A percentile compares a stretch with the other conserved stretches of the same genome.
Conservation (phyloP, 768 basidiomycete species). For the Kondoa subrosea region DNA sequence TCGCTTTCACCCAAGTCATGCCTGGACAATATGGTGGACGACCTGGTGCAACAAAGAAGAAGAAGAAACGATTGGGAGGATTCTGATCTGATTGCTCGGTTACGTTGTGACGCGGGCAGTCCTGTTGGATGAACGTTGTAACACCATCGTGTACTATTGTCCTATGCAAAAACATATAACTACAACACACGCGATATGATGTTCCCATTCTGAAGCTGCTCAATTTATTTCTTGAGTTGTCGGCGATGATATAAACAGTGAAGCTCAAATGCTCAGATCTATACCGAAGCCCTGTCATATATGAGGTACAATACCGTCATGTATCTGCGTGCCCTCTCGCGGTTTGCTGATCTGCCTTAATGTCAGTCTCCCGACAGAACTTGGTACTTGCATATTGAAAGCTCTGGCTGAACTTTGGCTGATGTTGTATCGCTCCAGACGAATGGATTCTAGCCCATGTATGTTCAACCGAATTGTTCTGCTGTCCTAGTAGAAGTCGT, state of each 20-base stretch:
- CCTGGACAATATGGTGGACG: constrained; percentile 24
- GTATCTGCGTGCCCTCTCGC: too few species aligned
- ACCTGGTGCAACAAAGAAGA: constrained; percentile 13
- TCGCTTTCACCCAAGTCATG: constrained; percentile 17
- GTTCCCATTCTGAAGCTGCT: background rate
- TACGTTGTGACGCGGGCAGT: too few species aligned
- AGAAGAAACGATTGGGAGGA: constrained; percentile 25
- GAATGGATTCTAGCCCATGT: background rate
- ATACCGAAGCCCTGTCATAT: too few species aligned
- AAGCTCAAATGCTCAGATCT: background rate
- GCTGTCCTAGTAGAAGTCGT: too few species aligned
- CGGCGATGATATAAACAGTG: background rate
- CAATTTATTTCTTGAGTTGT: background rate
- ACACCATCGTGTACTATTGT: background rate
- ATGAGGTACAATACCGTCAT: too few species aligned
- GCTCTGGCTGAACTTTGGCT: background rate
- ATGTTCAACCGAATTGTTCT: too few species aligned
- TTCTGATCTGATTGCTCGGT: constrained; percentile 10
- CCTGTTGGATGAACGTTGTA: background rate
- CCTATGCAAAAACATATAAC: background rate
- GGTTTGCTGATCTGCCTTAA: background rate
- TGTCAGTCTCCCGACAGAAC: background rate
- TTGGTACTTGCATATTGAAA: background rate
- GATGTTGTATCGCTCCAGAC: background rate
- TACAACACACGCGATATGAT: background rate